Evolutionary conservation across 495 filamentous ascomycete genomes (phyloP), one percentile per base, ranked within the genome.

Genomic region (Ascobolus immersus): DNA sequence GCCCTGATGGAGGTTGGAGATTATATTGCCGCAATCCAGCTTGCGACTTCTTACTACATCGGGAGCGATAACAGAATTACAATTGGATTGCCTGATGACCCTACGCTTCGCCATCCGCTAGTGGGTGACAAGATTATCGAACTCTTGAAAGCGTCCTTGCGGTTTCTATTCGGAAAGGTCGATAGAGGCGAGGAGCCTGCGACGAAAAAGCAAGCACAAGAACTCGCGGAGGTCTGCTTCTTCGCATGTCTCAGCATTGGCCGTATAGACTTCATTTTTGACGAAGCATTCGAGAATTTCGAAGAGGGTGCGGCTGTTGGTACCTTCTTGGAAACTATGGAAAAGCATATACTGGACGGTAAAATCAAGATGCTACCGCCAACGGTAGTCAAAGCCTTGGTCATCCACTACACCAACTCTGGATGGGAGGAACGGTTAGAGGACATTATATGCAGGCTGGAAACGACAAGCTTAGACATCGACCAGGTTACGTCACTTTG

Each of bases 1-100:
- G 82, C 84, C 1, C 58, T 93, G 37, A 90, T 96, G 79, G 81
- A 94, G 48, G 71, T 78, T 28, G 86, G 86, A 18, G 78, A 90
- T 47, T 89, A 81, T 42, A 78, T 96, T 42, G 71, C 70, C 5
- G 84, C 89, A 5, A 92, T 96, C 33, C 61, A 66, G 38, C 61
- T 93, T 43, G 86, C 86, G 3, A 93, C 81, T 1, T 70, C 73
- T 0, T 96, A 91, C 52, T 92, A 91, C 51, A 70, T 67, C 9
- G 89, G 86, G 14, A 67, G 77, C 47, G 65, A 77, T 17, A 77
- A 91, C 43, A 93, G 84, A 44, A 59, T 94, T 33, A 92, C 86
- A 0, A 71, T 96, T 35, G 86, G 89, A 4, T 61, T 96, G 12
- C 86, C 86, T 0, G 84, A 92, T 44, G 81, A 93, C 52, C 60